phyloP scores from a whole-genome alignment of 73 alveolate species.

The Paramecium tetraurelia region DNA sequence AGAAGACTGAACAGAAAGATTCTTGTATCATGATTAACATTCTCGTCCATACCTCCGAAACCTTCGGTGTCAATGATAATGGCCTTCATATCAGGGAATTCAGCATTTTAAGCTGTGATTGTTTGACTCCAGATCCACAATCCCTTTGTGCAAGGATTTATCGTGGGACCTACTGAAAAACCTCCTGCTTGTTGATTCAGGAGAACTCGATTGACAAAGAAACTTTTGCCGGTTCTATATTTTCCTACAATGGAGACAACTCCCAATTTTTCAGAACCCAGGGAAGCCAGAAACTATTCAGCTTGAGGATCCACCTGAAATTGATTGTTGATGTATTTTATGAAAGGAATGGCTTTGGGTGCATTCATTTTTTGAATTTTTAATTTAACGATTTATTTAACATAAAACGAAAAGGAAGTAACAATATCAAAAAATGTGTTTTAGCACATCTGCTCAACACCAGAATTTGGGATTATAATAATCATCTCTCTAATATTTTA shows the following conservation, averaged over 20 bases:
- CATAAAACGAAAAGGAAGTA: background rate
- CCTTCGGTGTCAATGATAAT: slow-evolving; percentile 92
- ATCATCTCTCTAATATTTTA: background rate
- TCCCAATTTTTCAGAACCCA: slow-evolving; percentile 71
- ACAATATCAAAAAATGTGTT: background rate
- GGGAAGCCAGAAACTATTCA: slow-evolving; percentile 22
- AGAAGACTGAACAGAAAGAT: slow-evolving; percentile 86
- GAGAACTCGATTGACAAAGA: slow-evolving; percentile 77
- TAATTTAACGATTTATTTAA: slow-evolving; percentile 10
- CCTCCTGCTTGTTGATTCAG: slow-evolving; percentile 68
- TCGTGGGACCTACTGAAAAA: slow-evolving; percentile 71
- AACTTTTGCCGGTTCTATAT: slow-evolving; percentile 93
- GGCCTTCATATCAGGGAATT: slow-evolving; percentile 81
- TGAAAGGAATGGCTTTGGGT: slow-evolving; percentile 31
- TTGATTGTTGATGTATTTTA: background rate
- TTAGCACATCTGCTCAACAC: background rate
- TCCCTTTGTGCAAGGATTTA: slow-evolving; percentile 64
- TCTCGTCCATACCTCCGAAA: slow-evolving; percentile 93
- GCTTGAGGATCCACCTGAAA: slow-evolving; percentile 37
- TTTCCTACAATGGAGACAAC: slow-evolving; percentile 92
- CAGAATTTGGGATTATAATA: background rate
- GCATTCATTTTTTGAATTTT: background rate
- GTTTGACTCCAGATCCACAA: slow-evolving; percentile 60
- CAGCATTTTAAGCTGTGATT: slow-evolving; percentile 65
- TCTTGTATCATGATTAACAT: slow-evolving; percentile 92